Conservation (phyloP, 2,329 filamentous ascomycete species). For the Verticillium dahliae region DNA sequence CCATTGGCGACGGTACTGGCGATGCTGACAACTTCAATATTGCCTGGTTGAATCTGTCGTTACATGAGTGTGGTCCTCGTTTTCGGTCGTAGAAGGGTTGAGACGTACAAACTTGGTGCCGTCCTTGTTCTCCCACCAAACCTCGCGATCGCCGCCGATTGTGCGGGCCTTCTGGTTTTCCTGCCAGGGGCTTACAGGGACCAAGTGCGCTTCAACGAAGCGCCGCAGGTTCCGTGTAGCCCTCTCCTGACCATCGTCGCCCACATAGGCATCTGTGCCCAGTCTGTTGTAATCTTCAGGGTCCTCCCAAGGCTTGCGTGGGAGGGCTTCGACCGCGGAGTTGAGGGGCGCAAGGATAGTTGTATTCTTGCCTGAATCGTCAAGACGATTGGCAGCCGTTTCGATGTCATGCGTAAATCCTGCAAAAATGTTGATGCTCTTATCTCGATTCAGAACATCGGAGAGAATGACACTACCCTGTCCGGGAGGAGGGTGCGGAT, state of each 20-base stretch:
- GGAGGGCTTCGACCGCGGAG: slow-evolving; percentile 67
- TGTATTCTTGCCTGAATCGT: slow-evolving; percentile 60
- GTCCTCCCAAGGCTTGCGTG: slow-evolving; percentile 82
- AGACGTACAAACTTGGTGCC: slow-evolving; percentile 58
- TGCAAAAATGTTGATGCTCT: slow-evolving; percentile 78
- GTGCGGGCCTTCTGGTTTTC: slow-evolving; percentile 61
- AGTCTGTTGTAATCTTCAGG: slow-evolving; percentile 63
- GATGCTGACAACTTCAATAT: slow-evolving; percentile 69
- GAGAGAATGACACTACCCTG: slow-evolving; percentile 61
- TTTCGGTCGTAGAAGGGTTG: not conserved
- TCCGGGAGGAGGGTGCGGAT: slow-evolving; percentile 18
- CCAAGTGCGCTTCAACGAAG: slow-evolving; percentile 83
- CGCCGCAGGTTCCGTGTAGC: slow-evolving; percentile 68
- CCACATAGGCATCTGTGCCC: slow-evolving; percentile 69
- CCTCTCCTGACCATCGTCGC: slow-evolving; percentile 65
- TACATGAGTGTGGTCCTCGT: not conserved
- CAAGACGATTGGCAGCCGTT: slow-evolving; percentile 60
- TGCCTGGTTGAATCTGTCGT: slow-evolving; percentile 65
- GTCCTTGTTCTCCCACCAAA: slow-evolving; percentile 77
- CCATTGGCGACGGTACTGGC: slow-evolving; percentile 78
- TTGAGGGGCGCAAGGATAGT: slow-evolving; percentile 88
- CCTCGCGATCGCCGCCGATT: slow-evolving; percentile 52
- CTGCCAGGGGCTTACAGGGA: slow-evolving; percentile 69
- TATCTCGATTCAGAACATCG: slow-evolving; percentile 76
- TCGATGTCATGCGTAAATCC: slow-evolving; percentile 72